phyloP scores from a whole-genome alignment of 768 basidiomycete genomes.

The Mrakia hoshinonis region DNA sequence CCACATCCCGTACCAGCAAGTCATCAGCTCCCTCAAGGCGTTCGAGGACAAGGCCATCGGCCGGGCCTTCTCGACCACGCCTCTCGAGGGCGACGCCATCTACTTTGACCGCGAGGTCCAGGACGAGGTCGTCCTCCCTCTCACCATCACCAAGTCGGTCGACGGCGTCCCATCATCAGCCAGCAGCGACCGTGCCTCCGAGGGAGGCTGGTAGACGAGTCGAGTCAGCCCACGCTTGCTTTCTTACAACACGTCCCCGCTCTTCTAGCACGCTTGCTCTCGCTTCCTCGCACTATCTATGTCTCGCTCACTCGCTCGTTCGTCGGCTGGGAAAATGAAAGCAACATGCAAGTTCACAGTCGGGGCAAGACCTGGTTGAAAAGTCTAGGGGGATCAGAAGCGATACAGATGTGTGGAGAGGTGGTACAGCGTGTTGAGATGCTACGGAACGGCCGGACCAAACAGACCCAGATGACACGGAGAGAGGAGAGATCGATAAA shows the following conservation, averaged over 20 bases:
- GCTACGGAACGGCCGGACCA: neutral
- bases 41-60: slow-evolving; percentile 36
- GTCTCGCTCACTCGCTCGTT: no score
- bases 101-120: slow-evolving; percentile 40
- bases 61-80: slow-evolving; percentile 40
- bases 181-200: slow-evolving; percentile 34
- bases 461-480: neutral
- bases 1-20: slow-evolving; percentile 40
- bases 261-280: no score
- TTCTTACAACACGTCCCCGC: no score
- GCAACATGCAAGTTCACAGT: neutral
- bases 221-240: no score
- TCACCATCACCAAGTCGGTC: slow-evolving; percentile 33
- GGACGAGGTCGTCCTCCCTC: slow-evolving; percentile 41
- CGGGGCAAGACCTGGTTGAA: slow-evolving; percentile 8
- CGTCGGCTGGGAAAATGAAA: no score
- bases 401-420: neutral
- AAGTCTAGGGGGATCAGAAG: neutral
- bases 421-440: neutral
- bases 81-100: slow-evolving; percentile 42
- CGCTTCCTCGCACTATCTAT: no score
- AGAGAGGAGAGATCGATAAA: neutral
- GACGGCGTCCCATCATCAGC: slow-evolving; percentile 36
- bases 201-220: slow-evolving; percentile 11
- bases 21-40: slow-evolving; percentile 39